phyloP scores from a whole-genome alignment of 2,329 filamentous ascomycete species.

The Neofusicoccum cordaticola region DNA sequence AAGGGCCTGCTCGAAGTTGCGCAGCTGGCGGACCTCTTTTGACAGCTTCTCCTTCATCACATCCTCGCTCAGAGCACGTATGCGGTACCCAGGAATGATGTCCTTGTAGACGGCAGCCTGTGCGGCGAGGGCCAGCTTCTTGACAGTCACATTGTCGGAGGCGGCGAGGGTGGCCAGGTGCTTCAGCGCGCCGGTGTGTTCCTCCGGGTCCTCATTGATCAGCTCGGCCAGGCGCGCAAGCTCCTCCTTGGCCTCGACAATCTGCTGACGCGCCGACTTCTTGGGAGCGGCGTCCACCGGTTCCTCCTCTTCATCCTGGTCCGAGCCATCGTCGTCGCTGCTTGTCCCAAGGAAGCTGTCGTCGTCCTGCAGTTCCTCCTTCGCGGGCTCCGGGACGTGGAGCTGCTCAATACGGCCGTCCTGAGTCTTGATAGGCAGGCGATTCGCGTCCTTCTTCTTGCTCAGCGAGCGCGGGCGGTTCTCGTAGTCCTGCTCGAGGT shows the following conservation, averaged over 20 bases:
- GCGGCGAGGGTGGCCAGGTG: slow-evolving; percentile 70
- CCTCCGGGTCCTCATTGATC: slow-evolving; percentile 90
- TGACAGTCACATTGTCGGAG: slow-evolving; percentile 68
- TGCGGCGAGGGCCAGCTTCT: slow-evolving; percentile 81
- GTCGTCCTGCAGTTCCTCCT: slow-evolving; percentile 55
- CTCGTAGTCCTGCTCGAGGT: slow-evolving; percentile 91
- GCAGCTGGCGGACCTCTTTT: slow-evolving; percentile 81
- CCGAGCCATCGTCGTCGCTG: slow-evolving; percentile 52
- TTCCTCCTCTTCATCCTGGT: slow-evolving; percentile 38
- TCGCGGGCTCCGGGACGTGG: slow-evolving; percentile 21
- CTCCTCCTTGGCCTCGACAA: slow-evolving; percentile 86
- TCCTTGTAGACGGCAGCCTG: slow-evolving; percentile 93
- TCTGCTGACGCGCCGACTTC: slow-evolving; percentile 73
- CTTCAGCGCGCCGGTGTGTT: slow-evolving; percentile 78
- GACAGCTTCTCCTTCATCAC: slow-evolving; percentile 76
- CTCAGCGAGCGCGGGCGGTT: slow-evolving; percentile 70
- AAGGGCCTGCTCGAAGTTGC: slow-evolving; percentile 83
- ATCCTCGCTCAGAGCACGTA: slow-evolving; percentile 76
- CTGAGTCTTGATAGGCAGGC: slow-evolving; percentile 81
- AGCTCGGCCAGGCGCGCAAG: slow-evolving; percentile 76
- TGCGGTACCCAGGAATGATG: slow-evolving; percentile 92
- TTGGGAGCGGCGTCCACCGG: slow-evolving; percentile 56
- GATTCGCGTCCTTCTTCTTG: slow-evolving; percentile 69
- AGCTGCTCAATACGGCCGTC: slow-evolving; percentile 69
- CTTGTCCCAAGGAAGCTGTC: slow-evolving; percentile 63